Evolutionary conservation across 352 stramenopile species (phyloP).

Genomic region (Globisporangium rhizosaccharum): DNA sequence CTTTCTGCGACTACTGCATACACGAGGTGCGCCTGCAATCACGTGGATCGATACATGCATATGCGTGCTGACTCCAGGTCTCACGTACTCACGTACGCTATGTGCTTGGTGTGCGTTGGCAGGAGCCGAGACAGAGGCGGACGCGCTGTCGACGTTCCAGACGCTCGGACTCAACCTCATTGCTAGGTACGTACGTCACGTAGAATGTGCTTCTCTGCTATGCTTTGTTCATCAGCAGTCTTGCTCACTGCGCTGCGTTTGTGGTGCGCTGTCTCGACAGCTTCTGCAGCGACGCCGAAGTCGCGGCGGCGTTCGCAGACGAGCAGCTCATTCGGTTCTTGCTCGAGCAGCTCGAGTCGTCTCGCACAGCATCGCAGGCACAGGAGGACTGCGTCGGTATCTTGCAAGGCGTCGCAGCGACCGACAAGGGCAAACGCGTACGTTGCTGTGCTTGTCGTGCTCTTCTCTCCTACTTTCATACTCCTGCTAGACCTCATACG

Average conservation of each 20-base stretch:
- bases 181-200: conserved; percentile 37
- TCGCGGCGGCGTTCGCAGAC: conserved; percentile 57
- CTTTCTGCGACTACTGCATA: conserved; percentile 75
- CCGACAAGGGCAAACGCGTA: conserved; percentile 43
- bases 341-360: conserved; percentile 40
- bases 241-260: neutral
- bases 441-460: neutral
- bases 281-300: conserved; percentile 49
- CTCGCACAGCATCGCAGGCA: conserved; percentile 17
- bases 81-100: neutral
- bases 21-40: conserved; percentile 32
- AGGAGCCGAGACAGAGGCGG: conserved; percentile 39
- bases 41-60: neutral
- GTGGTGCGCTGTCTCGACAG: conserved; percentile 17
- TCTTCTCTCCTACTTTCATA: no score
- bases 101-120: conserved; percentile 7
- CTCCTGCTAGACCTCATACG: no score
- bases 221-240: neutral
- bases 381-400: conserved; percentile 52
- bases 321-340: conserved; percentile 53
- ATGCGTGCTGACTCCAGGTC: neutral
- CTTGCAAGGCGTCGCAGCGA: conserved; percentile 33
- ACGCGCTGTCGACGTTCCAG: conserved; percentile 65
- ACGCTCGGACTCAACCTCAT: conserved; percentile 76
- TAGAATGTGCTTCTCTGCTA: no score